phyloP scores from a whole-genome alignment of 495 filamentous ascomycete genomes.

The Aspergillus affinis region DNA sequence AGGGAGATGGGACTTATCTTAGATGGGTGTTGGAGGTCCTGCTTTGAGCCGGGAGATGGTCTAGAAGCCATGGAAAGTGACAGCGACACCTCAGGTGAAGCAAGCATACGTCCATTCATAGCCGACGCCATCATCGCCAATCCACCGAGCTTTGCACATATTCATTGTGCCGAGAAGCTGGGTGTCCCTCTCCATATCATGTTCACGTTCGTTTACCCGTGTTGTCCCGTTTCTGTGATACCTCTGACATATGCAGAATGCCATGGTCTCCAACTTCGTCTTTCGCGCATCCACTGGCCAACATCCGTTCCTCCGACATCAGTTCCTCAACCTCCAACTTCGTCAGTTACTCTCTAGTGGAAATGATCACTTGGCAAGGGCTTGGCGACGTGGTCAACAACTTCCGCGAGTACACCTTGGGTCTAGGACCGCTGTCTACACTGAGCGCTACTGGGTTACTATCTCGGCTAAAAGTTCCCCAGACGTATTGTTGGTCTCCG shows the following conservation, averaged over 20 bases:
- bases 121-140: slow-evolving; percentile 85
- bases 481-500: slow-evolving; percentile 70
- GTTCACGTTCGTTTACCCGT: slow-evolving; percentile 61
- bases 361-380: slow-evolving; percentile 84
- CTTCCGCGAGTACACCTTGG: slow-evolving; percentile 64
- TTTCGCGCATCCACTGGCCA: slow-evolving; percentile 58
- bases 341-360: slow-evolving; percentile 71
- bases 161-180: slow-evolving; percentile 77
- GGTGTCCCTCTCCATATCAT: slow-evolving; percentile 80
- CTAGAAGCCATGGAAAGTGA: slow-evolving; percentile 58
- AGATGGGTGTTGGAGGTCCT: neutral
- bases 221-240: neutral
- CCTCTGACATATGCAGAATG: slow-evolving; percentile 47
- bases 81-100: slow-evolving; percentile 28
- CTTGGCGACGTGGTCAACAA: slow-evolving; percentile 75
- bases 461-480: slow-evolving; percentile 65
- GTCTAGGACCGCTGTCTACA: slow-evolving; percentile 63
- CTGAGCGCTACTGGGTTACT: slow-evolving; percentile 68
- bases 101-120: slow-evolving; percentile 62
- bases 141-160: slow-evolving; percentile 77
- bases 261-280: slow-evolving; percentile 56
- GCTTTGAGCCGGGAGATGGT: neutral
- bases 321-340: slow-evolving; percentile 65
- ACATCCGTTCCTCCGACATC: slow-evolving; percentile 50
- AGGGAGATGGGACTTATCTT: neutral